Conservation (phyloP, 352 stramenopile species). For the Phytophthora citrophthora region DNA sequence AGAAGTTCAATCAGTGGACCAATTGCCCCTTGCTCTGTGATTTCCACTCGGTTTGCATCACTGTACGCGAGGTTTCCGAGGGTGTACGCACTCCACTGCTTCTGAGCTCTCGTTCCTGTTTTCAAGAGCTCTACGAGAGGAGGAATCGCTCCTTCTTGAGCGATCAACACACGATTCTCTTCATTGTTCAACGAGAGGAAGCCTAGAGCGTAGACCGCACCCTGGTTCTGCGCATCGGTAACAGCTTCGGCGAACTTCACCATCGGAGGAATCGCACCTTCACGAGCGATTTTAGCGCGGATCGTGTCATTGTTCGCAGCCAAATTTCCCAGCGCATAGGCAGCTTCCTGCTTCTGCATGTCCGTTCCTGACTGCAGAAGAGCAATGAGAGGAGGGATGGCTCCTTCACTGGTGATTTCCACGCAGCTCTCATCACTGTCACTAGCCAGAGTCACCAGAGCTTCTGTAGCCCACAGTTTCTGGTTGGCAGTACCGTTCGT, state of each 20-base stretch:
- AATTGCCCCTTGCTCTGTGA: slow-evolving; percentile 21
- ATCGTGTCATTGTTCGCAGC: slow-evolving; percentile 8
- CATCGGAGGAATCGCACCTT: slow-evolving; percentile 30
- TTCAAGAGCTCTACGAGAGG: slow-evolving; percentile 16
- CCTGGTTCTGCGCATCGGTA: slow-evolving; percentile 30
- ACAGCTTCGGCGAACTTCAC: slow-evolving; percentile 21
- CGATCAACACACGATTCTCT: slow-evolving; percentile 21
- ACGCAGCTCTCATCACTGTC: slow-evolving; percentile 22
- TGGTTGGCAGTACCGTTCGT: slow-evolving; percentile 14
- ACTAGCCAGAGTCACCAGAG: slow-evolving; percentile 17
- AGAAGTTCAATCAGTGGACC: slow-evolving; percentile 15
- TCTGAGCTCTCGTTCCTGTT: slow-evolving; percentile 13
- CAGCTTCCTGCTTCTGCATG: slow-evolving; percentile 32
- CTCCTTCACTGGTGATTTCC: slow-evolving; percentile 17
- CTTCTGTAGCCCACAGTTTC: slow-evolving; percentile 18
- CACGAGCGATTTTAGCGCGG: slow-evolving; percentile 16
- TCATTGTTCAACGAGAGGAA: slow-evolving; percentile 23
- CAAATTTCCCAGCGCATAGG: slow-evolving; percentile 29
- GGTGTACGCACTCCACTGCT: slow-evolving; percentile 27
- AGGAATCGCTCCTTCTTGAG: slow-evolving; percentile 20
- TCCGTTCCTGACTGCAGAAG: slow-evolving; percentile 25
- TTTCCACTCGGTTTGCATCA: slow-evolving; percentile 19
- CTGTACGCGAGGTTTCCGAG: slow-evolving; percentile 28
- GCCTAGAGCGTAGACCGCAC: slow-evolving; percentile 25
- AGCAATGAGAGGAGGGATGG: slow-evolving; percentile 16